Conservation (phyloP, 2,329 filamentous ascomycete genomes). For the Bipolaris cookei region DNA sequence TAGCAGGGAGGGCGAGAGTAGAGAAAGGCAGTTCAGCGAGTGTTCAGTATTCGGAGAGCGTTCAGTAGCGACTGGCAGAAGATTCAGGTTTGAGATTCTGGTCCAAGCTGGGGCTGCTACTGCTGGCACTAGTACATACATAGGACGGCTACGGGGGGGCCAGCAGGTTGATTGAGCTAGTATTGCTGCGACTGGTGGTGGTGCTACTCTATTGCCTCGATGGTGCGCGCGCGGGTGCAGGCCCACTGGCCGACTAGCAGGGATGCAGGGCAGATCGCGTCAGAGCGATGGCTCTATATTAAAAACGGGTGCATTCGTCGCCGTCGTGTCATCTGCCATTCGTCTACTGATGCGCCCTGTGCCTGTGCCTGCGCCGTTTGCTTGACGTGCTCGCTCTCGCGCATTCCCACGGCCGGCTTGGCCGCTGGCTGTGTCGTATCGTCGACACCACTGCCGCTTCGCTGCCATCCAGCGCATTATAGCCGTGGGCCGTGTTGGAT, state of each 20-base stretch:
- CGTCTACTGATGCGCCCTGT: constrained; percentile 6
- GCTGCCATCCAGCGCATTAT: neutral
- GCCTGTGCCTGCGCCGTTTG: neutral
- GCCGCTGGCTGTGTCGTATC: too few species aligned
- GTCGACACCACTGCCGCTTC: constrained; percentile 11
- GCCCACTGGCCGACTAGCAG: constrained; percentile 30
- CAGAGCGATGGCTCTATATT: constrained; percentile 34
- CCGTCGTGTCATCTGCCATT: constrained; percentile 15
- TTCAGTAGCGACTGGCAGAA: constrained; percentile 27
- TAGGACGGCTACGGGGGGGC: too few species aligned
- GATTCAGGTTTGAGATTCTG: constrained; percentile 21
- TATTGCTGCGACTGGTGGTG: neutral
- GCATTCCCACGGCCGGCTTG: too few species aligned
- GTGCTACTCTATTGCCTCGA: constrained; percentile 16
- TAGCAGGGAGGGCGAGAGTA: constrained; percentile 15
- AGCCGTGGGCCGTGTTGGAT: constrained; percentile 8
- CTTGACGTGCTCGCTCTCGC: too few species aligned
- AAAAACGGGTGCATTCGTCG: constrained; percentile 20
- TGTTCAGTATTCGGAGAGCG: neutral
- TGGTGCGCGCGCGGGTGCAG: constrained; percentile 25
- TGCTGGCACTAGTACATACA: neutral
- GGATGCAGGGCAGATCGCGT: constrained; percentile 31
- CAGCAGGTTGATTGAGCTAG: neutral
- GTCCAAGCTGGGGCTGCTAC: constrained; percentile 17
- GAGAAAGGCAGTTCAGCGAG: neutral